These are phyloP conservation scores for Flaveria bidentis DNA, from an alignment of 129 eudicot genomes.

Conservation along the genomic window DNA sequence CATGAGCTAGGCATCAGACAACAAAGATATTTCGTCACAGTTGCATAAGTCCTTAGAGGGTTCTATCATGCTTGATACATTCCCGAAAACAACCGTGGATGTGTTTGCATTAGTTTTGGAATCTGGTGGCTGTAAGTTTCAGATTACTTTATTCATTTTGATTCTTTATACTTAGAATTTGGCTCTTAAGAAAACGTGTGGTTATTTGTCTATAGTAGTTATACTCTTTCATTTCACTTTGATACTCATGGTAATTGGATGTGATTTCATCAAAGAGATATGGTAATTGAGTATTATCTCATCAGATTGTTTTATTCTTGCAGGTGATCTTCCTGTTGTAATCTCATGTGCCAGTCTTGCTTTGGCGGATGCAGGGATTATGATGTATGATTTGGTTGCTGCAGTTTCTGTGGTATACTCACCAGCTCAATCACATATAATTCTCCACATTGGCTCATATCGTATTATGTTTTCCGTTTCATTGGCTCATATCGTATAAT, in stretches of 20 bases:
- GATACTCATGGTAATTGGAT: conserved; percentile 15
- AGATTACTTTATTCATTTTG: neutral
- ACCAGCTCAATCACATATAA: conserved; percentile 1
- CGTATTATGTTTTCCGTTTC: neutral
- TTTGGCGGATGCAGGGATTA: conserved; percentile 95
- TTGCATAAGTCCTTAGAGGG: conserved; percentile 95
- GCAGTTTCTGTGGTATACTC: conserved; percentile 89
- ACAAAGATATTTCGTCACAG: conserved; percentile 76
- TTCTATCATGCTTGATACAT: conserved; percentile 78
- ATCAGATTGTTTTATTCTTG: conserved; percentile 8
- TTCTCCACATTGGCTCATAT: conserved; percentile 5
- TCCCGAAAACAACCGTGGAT: conserved; percentile 92
- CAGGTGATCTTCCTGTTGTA: conserved; percentile 97
- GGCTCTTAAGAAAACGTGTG: neutral
- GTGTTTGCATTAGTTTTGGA: conserved; percentile 98
- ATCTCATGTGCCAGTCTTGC: conserved; percentile 98
- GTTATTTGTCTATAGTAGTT: neutral
- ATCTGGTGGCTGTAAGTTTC: conserved; percentile 90
- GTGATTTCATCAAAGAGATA: neutral
- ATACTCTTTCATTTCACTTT: conserved; percentile 6
- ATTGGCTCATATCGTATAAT: neutral
- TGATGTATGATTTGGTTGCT: conserved; percentile 88
- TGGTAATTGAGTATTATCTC: neutral
- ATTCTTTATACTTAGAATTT: neutral
- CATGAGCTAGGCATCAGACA: conserved; percentile 61